A percentile compares a stretch with the other conserved stretches of the same genome.
Evolutionary conservation across 805 yeast species (phyloP).

Genomic region (Saccharomycopsis lassenensis): DNA sequence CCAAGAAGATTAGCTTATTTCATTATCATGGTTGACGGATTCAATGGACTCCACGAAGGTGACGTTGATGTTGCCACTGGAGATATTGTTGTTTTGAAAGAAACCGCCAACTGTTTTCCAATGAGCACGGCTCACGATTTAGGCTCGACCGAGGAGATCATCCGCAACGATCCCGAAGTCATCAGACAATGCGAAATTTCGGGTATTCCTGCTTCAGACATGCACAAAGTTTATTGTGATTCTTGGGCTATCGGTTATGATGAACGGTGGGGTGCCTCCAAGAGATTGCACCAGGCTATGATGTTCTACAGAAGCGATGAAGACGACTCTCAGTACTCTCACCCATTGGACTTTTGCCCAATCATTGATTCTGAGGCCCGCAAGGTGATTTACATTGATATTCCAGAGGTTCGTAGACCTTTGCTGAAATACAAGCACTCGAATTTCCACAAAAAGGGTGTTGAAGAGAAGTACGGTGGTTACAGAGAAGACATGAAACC

Average conservation of each 20-base stretch:
- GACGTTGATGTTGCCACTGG: constrained; percentile 45
- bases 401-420: constrained; percentile 65
- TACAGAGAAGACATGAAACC: constrained; percentile 58
- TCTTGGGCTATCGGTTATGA: constrained; percentile 66
- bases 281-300: constrained; percentile 71
- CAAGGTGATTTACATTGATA: constrained; percentile 63
- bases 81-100: constrained; percentile 35
- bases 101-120: constrained; percentile 57
- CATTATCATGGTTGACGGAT: constrained; percentile 48
- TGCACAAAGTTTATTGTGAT: constrained; percentile 47
- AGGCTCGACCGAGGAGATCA: constrained; percentile 47
- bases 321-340: constrained; percentile 60
- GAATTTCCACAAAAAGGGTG: constrained; percentile 57
- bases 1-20: constrained; percentile 64
- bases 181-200: constrained; percentile 61
- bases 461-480: constrained; percentile 50
- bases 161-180: constrained; percentile 61
- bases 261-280: constrained; percentile 68
- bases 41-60: constrained; percentile 61
- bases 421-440: constrained; percentile 58
- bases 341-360: constrained; percentile 74
- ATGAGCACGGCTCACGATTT: constrained; percentile 64
- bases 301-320: constrained; percentile 67
- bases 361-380: constrained; percentile 63
- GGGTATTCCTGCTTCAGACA: constrained; percentile 46